These are phyloP conservation scores for Calonectria naviculata DNA, from an alignment of 2,329 filamentous ascomycete genomes.

Conservation along the genomic window DNA sequence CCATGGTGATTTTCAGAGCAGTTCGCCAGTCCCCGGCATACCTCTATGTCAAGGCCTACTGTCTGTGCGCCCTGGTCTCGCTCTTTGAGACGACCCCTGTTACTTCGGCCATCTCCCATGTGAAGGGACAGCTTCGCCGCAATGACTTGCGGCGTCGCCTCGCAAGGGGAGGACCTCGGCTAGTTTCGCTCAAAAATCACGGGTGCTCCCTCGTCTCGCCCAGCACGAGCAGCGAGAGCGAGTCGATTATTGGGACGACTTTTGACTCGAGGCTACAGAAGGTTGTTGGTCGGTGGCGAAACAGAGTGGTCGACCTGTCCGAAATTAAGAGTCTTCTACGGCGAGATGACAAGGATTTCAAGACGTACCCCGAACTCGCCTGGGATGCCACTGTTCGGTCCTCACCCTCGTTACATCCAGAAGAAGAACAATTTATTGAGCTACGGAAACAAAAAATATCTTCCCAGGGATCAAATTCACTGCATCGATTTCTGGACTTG, in stretches of 20 bases:
- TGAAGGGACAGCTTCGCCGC: constrained; percentile 11
- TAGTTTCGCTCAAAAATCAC: not conserved
- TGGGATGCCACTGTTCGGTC: constrained; percentile 34
- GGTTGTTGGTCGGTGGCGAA: constrained; percentile 29
- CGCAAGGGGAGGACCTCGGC: not conserved
- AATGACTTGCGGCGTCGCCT: not conserved
- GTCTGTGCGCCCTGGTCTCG: constrained; percentile 33
- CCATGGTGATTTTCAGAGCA: constrained; percentile 36
- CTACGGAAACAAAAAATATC: constrained; percentile 27
- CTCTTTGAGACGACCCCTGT: constrained; percentile 35
- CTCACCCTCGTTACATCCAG: constrained; percentile 17
- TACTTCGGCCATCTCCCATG: constrained; percentile 24
- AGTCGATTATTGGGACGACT: not conserved
- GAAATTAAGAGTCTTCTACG: constrained; percentile 22
- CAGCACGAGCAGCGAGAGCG: no score
- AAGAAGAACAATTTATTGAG: constrained; percentile 27
- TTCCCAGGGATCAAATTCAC: constrained; percentile 15
- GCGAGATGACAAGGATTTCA: constrained; percentile 24
- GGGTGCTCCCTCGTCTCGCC: not conserved
- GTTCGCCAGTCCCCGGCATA: constrained; percentile 37
- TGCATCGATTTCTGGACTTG: constrained; percentile 26
- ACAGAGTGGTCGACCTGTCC: constrained; percentile 26
- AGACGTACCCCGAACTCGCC: constrained; percentile 29
- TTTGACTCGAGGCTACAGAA: not conserved
- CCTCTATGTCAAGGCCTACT: constrained; percentile 36